Conservation (phyloP, 768 basidiomycete species). For the Leucosporidium scottii region DNA sequence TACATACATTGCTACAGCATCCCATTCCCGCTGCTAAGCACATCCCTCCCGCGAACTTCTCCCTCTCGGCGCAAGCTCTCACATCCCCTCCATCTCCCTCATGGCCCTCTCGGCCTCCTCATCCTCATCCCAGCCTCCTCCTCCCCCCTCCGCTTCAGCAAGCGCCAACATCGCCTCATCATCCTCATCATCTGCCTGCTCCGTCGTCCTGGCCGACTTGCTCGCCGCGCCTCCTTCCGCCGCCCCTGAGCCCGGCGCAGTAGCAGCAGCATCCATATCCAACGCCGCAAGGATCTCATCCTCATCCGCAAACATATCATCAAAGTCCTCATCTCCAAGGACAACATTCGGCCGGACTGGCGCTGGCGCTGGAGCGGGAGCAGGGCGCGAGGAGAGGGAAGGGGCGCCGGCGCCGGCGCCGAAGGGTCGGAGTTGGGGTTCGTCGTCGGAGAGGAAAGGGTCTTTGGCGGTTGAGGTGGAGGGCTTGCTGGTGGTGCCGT, state of each 20-base stretch:
- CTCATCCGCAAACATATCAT: constrained; percentile 2
- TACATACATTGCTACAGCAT: too few species aligned
- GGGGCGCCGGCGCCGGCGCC: background rate
- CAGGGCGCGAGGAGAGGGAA: background rate
- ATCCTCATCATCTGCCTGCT: constrained; percentile 39
- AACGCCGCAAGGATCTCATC: background rate
- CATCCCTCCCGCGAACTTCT: too few species aligned
- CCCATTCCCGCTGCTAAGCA: too few species aligned
- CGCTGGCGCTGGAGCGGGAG: background rate
- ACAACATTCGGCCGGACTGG: background rate
- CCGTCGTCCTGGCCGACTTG: too few species aligned
- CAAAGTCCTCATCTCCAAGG: constrained; percentile 1
- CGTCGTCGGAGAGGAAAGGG: constrained; percentile 5
- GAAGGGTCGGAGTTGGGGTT: background rate
- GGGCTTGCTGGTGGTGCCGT: background rate
- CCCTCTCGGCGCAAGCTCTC: constrained; percentile 6
- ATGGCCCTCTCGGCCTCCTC: constrained; percentile 59
- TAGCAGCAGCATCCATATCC: background rate
- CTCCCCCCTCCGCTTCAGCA: background rate
- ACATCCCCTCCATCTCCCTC: constrained; percentile 50
- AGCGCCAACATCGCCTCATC: constrained; percentile 47
- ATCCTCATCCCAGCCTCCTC: constrained; percentile 49
- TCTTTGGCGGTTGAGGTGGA: background rate
- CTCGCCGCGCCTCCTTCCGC: constrained; percentile 51
- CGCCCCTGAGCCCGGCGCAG: constrained; percentile 42